Evolutionary conservation across 352 stramenopile genomes (phyloP).

Genomic region (Phytophthora pinifolia): DNA sequence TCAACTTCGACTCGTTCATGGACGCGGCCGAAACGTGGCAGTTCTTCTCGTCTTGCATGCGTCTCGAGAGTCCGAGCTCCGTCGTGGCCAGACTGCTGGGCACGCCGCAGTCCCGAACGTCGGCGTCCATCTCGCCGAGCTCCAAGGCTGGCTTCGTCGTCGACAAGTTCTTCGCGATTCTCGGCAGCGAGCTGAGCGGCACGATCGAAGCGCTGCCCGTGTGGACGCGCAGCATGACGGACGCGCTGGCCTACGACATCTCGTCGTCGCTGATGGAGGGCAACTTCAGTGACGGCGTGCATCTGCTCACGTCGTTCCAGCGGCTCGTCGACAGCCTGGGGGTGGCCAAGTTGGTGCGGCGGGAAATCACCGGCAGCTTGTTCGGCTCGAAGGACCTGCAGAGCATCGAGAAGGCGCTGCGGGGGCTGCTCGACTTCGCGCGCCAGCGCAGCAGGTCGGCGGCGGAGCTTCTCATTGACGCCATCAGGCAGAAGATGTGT

Average conservation of each 20-base stretch:
- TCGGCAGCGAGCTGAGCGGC: conserved; percentile 42
- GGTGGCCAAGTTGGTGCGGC: conserved; percentile 49
- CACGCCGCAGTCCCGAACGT: conserved; percentile 22
- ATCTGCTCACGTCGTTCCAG: conserved; percentile 60
- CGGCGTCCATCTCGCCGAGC: conserved; percentile 42
- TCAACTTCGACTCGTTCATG: conserved; percentile 91
- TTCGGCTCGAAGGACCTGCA: conserved; percentile 61
- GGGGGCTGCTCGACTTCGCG: conserved; percentile 63
- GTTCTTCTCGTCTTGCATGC: conserved; percentile 90
- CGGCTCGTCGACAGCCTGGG: conserved; percentile 54
- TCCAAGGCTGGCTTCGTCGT: conserved; percentile 50
- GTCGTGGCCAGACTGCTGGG: conserved; percentile 41
- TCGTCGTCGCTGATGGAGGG: conserved; percentile 48
- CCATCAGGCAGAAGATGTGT: conserved; percentile 68
- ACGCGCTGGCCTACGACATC: conserved; percentile 57
- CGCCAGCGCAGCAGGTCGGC: conserved; percentile 58
- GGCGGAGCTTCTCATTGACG: conserved; percentile 68
- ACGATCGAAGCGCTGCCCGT: conserved; percentile 47
- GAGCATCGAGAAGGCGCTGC: conserved; percentile 66
- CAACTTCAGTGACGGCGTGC: conserved; percentile 46
- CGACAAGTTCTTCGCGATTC: conserved; percentile 52
- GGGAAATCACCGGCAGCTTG: conserved; percentile 49
- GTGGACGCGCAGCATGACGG: conserved; percentile 55
- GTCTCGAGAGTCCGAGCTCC: conserved; percentile 59
- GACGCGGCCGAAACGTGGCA: conserved; percentile 76